Conservation (phyloP, 148 eudicot genomes). For the Nyssa sinensis region DNA sequence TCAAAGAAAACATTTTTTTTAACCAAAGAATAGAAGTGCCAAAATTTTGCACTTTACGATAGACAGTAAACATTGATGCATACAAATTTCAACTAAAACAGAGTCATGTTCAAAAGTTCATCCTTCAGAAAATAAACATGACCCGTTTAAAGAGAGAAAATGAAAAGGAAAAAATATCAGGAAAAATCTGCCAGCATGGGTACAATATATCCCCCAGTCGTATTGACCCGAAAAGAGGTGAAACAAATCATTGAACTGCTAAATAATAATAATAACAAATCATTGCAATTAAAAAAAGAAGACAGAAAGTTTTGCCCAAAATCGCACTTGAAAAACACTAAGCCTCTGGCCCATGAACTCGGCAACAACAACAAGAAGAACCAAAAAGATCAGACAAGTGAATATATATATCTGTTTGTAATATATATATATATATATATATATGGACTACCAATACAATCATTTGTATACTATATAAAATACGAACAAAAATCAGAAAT, state of each 20-base stretch:
- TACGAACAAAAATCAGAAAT: no score
- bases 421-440: no score
- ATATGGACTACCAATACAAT: background rate
- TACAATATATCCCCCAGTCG: background rate
- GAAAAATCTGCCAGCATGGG: background rate
- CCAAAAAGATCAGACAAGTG: background rate
- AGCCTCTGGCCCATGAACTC: background rate
- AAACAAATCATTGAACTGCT: background rate
- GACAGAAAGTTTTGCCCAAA: background rate
- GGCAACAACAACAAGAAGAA: background rate
- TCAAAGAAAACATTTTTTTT: no score
- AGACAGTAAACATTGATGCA: background rate
- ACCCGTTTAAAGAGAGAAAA: no score
- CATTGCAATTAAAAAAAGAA: background rate
- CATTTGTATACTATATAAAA: no score
- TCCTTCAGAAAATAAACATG: background rate
- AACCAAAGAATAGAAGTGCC: no score
- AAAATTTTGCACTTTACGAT: background rate
- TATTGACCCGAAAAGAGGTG: background rate
- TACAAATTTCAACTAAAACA: background rate
- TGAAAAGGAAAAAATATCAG: no score
- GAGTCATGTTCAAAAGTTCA: background rate
- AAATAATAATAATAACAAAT: background rate
- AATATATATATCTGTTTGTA: background rate
- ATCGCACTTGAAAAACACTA: background rate